Evolutionary conservation across 306 rosid species (phyloP).

Genomic region (Quercus agrifolia): DNA sequence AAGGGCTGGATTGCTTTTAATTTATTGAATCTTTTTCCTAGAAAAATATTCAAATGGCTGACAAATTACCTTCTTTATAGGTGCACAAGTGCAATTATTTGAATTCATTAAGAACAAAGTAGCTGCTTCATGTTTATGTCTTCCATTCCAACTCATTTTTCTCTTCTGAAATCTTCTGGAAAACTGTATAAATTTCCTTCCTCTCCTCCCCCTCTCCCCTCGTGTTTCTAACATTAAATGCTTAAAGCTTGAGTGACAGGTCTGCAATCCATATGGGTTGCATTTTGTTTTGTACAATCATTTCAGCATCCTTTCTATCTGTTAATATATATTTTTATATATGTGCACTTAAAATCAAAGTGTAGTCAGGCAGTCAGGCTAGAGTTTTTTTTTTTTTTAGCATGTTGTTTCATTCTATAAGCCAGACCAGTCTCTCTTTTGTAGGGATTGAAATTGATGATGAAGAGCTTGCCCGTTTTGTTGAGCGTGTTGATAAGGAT

Average conservation of each 20-base stretch:
- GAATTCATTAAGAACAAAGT: not conserved
- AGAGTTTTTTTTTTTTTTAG: slow-evolving; percentile 1
- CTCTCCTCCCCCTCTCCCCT: too few relatives aligned
- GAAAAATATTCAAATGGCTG: not conserved
- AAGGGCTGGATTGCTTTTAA: not conserved
- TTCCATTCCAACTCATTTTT: not conserved
- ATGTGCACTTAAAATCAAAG: not conserved
- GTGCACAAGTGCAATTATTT: not conserved
- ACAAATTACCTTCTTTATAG: not conserved
- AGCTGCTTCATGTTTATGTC: not conserved
- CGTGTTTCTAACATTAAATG: not conserved
- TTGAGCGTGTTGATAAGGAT: slow-evolving; percentile 95
- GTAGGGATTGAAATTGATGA: slow-evolving; percentile 94
- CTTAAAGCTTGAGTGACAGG: not conserved
- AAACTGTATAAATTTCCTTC: not conserved
- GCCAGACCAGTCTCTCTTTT: slow-evolving; percentile 52
- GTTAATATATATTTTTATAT: not conserved
- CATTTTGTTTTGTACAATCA: not conserved
- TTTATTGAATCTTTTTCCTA: not conserved
- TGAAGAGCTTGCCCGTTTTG: slow-evolving; percentile 90
- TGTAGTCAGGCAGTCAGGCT: not conserved
- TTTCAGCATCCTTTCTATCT: not conserved
- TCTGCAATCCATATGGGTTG: not conserved
- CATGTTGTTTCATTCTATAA: slow-evolving; percentile 49
- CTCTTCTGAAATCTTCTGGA: not conserved